Evolutionary conservation across 345 rosid genomes (phyloP), one percentile per base, ranked within the genome.

Genomic region (Dipteronia dyeriana): DNA sequence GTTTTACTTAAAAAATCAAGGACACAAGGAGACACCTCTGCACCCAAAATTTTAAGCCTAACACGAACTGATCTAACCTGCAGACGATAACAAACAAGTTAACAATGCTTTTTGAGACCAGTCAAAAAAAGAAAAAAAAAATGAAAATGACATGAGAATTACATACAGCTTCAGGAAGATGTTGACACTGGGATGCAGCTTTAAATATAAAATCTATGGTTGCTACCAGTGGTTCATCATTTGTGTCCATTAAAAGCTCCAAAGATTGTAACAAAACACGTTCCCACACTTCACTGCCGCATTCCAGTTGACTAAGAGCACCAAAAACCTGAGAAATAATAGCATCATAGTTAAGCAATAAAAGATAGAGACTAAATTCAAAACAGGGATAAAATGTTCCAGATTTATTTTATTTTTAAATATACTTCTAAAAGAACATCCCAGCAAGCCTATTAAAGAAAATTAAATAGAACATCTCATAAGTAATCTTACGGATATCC

Each of bases 81-180:
- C 74, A 88, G 74, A 79, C 72, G 73, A 29, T 57, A 80, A 81
- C 2, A 69, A n/a, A 70, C 19, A 26, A 66, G 19, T 38, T 82
- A 71, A 76, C 38, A 67, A 43, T 38, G 38, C 16, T 65, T 67
- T 60, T 60, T 26, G 62, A 81, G 47, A 81, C 29, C 19, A 29
- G 45, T 26, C 6, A 5, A 20, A 74, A 65, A 38, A 65, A 76
- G 11, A 79, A 51, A 54, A 39, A 38, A 38, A 41, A 43, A 16
- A 39, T 54, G 76, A 73, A 31, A 23, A 68, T 68, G 20, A 65
- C 9, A 31, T 43, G 68, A 78, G 66, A 80, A 78, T 57, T 69
- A 78, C 89, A 70, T 90, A 97, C 99, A 23, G 98, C 99, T 84
- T 94, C 90, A 70, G 94, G 94, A 82, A 97, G 92, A 80, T 89